Base-by-base conservation (phyloP, 2,329 filamentous ascomycete species). In the Beauveria bassiana region DNA sequence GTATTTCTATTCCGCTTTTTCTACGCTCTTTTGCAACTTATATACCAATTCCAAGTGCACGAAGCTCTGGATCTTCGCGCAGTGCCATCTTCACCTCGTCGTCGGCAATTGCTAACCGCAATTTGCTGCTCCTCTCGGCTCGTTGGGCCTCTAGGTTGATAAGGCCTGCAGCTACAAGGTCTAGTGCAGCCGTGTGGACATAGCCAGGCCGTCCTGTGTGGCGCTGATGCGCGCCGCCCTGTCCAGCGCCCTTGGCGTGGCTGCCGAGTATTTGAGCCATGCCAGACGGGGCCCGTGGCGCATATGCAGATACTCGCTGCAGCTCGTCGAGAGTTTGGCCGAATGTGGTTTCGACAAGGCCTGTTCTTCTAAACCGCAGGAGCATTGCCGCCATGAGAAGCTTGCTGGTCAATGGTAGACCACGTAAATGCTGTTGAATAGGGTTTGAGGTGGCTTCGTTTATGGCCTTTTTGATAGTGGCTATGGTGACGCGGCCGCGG, bases 391-490 rank as follows among this genome's bases (percentile, higher is more conserved):
- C 87, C 58, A 99, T 85, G 67, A 98, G 86, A 42, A 98, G 79
- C 70, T 97, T 97, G 14, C 88, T 87, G 28, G 87, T 83, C 47
- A 97, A 81, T 0, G 95, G 91, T 24, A 98, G 82, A 20, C 86
- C 84, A 55, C 91, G 89, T 42, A 99, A 82, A 70, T 92, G 92
- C 71, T 95, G 91, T 71, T 97, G 93, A 62, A 97, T 79, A 2
- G 95, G 95, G 61, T 91, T 96, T 4, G 90, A 92, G 0, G 93
- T 98, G 5, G 93, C 93, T 77, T 99, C 95, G 69, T 90, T 90
- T 73, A 99, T 98, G 42, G 95, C 95, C 70, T 90, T 87, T 74
- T 96, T 96, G 72, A 98, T 89, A 4, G 91, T 97, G 58, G 89
- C 86, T 69, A 98, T 97, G 1, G 92, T 97, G 46, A 99, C 95